Conservation (phyloP, 2,329 filamentous ascomycete species). For the Aureobasidium uvarum region DNA sequence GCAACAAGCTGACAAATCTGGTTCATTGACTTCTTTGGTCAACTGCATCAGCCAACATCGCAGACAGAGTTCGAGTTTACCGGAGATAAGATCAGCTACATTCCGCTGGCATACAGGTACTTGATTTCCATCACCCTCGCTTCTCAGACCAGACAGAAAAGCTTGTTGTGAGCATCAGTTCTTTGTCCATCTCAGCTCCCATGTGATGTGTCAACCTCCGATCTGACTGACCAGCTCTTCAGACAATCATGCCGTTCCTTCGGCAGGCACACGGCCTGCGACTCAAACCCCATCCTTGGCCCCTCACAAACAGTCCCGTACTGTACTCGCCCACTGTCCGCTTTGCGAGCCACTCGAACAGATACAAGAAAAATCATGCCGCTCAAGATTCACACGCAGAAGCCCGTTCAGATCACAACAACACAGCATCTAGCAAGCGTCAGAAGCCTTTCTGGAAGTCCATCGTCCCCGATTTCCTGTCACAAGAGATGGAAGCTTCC, state of each 20-base stretch:
- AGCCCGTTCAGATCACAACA: constrained; percentile 39
- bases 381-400: neutral
- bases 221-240: neutral
- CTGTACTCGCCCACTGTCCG: neutral
- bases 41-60: neutral
- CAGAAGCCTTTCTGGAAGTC: constrained; percentile 39
- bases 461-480: constrained; percentile 12
- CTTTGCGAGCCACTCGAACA: constrained; percentile 16
- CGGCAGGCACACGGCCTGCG: constrained; percentile 2
- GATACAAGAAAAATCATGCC: neutral
- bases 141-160: neutral
- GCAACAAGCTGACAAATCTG: too few relatives aligned
- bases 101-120: neutral
- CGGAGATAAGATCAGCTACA: constrained; percentile 9
- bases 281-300: neutral
- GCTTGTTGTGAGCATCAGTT: neutral
- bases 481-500: neutral
- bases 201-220: neutral
- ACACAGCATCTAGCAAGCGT: constrained; percentile 46
- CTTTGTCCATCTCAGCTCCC: neutral
- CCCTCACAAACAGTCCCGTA: neutral
- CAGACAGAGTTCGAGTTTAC: neutral
- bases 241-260: constrained; percentile 17
- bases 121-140: neutral
- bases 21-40: neutral